Percentiles rank a stretch among this genome's conserved stretches.
These are phyloP conservation scores for Candida chilensis DNA, from an alignment of 805 yeast species.

Conservation along the genomic window DNA sequence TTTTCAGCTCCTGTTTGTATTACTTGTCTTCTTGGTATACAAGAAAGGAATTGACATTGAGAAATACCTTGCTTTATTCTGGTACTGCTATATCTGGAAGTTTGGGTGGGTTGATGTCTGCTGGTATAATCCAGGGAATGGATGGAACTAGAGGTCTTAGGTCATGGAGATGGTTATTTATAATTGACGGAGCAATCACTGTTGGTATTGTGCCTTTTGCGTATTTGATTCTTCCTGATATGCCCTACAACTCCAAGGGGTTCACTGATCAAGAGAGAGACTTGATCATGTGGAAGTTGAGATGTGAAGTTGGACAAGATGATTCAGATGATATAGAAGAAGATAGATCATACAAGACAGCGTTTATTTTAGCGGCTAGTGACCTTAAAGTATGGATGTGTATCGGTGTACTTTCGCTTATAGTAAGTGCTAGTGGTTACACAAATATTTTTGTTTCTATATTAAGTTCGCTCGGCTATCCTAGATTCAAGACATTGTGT, in stretches of 20 bases:
- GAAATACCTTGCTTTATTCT: conserved; percentile 40
- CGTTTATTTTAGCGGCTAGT: conserved; percentile 22
- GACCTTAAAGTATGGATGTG: conserved; percentile 40
- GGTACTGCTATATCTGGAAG: conserved; percentile 45
- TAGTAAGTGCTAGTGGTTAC: conserved; percentile 53
- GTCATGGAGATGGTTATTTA: conserved; percentile 49
- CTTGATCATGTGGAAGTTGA: conserved; percentile 27
- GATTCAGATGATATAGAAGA: conserved; percentile 18
- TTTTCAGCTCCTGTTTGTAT: conserved; percentile 38
- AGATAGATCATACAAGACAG: conserved; percentile 24
- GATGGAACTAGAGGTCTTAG: conserved; percentile 29
- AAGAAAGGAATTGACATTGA: conserved; percentile 34
- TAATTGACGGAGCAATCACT: conserved; percentile 48
- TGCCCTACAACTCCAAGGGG: conserved; percentile 41
- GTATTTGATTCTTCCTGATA: conserved; percentile 39
- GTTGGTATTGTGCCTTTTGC: conserved; percentile 33
- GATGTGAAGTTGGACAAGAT: conserved; percentile 26
- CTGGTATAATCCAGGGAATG: conserved; percentile 37
- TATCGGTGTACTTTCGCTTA: conserved; percentile 30
- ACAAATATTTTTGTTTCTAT: conserved; percentile 56
- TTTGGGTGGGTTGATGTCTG: conserved; percentile 44
- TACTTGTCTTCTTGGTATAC: conserved; percentile 49
- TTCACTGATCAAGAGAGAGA: conserved; percentile 35
- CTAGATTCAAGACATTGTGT: conserved; percentile 38
- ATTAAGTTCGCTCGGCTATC: conserved; percentile 44